These are phyloP conservation scores for Gossypioides kirkii DNA, from an alignment of 345 rosid genomes.

Conservation along the genomic window DNA sequence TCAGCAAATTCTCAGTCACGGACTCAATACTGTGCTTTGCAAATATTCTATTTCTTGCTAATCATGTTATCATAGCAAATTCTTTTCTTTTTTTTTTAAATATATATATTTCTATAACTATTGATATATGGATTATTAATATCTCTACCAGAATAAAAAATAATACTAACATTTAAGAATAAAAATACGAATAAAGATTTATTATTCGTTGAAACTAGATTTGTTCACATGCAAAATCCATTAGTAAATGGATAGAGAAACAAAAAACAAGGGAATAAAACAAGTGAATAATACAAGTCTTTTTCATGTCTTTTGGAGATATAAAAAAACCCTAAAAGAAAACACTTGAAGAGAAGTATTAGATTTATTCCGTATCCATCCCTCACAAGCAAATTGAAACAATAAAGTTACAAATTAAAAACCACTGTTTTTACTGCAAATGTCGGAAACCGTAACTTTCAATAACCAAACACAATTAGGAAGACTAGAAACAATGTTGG, in stretches of 20 bases:
- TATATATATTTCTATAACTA: too few relatives aligned
- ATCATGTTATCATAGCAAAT: too few relatives aligned
- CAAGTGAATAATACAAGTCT: background rate
- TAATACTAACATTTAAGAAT: too few relatives aligned
- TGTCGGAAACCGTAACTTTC: background rate
- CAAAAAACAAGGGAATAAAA: background rate
- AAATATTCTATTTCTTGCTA: too few relatives aligned
- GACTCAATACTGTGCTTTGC: slow-evolving; percentile 8
- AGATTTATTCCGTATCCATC: background rate
- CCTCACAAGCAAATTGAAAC: background rate
- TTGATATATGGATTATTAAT: too few relatives aligned
- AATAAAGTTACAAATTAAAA: background rate
- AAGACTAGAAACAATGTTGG: background rate
- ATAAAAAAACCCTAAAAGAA: background rate
- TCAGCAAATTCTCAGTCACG: slow-evolving; percentile 20
- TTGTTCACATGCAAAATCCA: too few relatives aligned
- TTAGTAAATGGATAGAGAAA: too few relatives aligned
- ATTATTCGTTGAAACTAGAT: too few relatives aligned
- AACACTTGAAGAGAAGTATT: background rate
- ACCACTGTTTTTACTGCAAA: background rate
- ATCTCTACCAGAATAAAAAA: too few relatives aligned
- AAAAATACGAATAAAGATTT: too few relatives aligned
- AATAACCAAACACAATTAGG: background rate
- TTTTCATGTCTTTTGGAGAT: too few relatives aligned
- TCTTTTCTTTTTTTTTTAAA: too few relatives aligned